Conservation (phyloP, 805 yeast genomes). For the Wickerhamomyces mucosus region DNA sequence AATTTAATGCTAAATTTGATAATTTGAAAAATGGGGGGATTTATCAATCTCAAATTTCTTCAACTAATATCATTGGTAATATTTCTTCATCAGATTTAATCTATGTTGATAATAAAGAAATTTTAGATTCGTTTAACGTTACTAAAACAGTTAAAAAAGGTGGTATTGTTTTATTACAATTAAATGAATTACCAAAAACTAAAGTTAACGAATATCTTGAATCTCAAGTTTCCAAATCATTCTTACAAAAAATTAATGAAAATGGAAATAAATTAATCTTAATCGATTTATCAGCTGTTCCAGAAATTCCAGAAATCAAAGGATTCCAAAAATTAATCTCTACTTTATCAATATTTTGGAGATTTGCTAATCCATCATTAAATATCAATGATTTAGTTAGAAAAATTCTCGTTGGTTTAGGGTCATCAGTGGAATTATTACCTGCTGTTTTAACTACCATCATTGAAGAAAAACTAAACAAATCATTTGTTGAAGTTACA, state of each 20-base stretch:
- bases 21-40: slow-evolving; percentile 66
- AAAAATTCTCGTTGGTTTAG: slow-evolving; percentile 71
- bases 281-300: slow-evolving; percentile 53
- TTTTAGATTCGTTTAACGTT: slow-evolving; percentile 53
- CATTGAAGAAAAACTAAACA: slow-evolving; percentile 41
- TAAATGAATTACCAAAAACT: slow-evolving; percentile 21
- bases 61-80: slow-evolving; percentile 14
- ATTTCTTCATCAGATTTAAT: slow-evolving; percentile 57
- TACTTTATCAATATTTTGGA: slow-evolving; percentile 76
- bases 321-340: slow-evolving; percentile 73
- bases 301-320: slow-evolving; percentile 59
- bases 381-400: slow-evolving; percentile 57
- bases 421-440: slow-evolving; percentile 71
- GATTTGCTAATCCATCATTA: slow-evolving; percentile 49
- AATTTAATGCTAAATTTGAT: slow-evolving; percentile 60
- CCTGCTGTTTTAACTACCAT: slow-evolving; percentile 61
- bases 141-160: slow-evolving; percentile 46
- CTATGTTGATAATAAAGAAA: slow-evolving; percentile 48
- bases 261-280: slow-evolving; percentile 44
- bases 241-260: slow-evolving; percentile 43
- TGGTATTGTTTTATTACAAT: slow-evolving; percentile 43
- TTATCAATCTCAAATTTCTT: slow-evolving; percentile 53
- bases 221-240: slow-evolving; percentile 43
- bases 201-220: slow-evolving; percentile 28
- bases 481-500: slow-evolving; percentile 30